Evolutionary conservation across 2,329 filamentous ascomycete species (phyloP).

Genomic region (Venturia pyrina): DNA sequence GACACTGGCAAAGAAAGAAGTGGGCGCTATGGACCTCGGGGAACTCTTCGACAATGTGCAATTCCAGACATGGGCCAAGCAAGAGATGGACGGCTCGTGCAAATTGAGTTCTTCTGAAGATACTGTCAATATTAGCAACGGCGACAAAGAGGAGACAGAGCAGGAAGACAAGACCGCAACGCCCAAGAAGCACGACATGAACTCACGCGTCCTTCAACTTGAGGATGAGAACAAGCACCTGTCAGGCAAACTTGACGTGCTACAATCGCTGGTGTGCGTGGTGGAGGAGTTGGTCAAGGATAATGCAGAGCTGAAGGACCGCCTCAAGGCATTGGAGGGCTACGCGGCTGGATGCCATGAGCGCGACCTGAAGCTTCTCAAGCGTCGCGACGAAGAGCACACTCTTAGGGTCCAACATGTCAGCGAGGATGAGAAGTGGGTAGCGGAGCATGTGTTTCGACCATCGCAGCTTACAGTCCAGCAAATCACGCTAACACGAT

Average conservation of each 20-base stretch:
- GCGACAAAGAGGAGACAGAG: background rate
- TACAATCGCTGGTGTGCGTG: constrained; percentile 1
- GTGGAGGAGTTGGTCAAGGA: background rate
- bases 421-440: background rate
- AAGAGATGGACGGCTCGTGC: background rate
- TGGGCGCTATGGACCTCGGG: background rate
- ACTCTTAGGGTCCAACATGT: background rate
- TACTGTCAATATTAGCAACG: background rate
- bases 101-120: background rate
- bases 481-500: background rate
- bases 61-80: background rate
- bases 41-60: background rate
- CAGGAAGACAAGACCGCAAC: background rate
- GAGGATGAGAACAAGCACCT: background rate
- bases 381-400: background rate
- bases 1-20: background rate
- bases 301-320: background rate
- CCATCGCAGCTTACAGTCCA: background rate
- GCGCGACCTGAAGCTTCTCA: background rate
- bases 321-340: background rate
- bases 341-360: background rate
- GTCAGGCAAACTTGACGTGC: background rate
- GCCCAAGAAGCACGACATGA: background rate
- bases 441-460: background rate
- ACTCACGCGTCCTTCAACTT: background rate